Evolutionary conservation across 2,329 filamentous ascomycete genomes (phyloP).

Genomic region (Penicillium sp.): DNA sequence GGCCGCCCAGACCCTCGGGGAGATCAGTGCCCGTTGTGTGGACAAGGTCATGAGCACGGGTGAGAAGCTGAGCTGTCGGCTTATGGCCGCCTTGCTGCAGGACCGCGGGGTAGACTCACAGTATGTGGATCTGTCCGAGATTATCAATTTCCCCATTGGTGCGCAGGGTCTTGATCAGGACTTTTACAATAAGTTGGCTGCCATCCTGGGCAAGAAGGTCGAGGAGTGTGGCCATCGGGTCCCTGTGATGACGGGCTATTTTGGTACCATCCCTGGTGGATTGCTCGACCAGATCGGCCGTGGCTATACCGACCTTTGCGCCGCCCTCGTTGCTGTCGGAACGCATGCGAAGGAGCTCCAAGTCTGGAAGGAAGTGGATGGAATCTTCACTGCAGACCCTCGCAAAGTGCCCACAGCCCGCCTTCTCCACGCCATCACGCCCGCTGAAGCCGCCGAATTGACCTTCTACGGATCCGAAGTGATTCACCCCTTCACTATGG

Average conservation of each 20-base stretch:
- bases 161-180: constrained; percentile 59
- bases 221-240: constrained; percentile 64
- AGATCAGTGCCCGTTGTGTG: constrained; percentile 75
- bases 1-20: constrained; percentile 59
- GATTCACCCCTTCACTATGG: constrained; percentile 98
- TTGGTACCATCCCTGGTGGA: constrained; percentile 87
- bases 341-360: constrained; percentile 85
- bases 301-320: constrained; percentile 95
- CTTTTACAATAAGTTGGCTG: constrained; percentile 68
- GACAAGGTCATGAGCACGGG: constrained; percentile 91
- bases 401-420: constrained; percentile 90
- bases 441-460: constrained; percentile 90
- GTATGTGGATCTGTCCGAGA: constrained; percentile 84
- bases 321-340: constrained; percentile 85
- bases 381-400: constrained; percentile 84
- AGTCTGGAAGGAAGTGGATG: constrained; percentile 98
- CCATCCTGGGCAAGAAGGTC: constrained; percentile 63
- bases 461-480: constrained; percentile 95
- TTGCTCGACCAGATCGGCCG: constrained; percentile 88
- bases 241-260: constrained; percentile 87
- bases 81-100: constrained; percentile 80
- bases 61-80: constrained; percentile 90
- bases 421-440: constrained; percentile 83
- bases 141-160: constrained; percentile 63
- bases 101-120: constrained; percentile 79